Conservation (phyloP, 257 asterid species). For the Solanum pimpinellifolium region DNA sequence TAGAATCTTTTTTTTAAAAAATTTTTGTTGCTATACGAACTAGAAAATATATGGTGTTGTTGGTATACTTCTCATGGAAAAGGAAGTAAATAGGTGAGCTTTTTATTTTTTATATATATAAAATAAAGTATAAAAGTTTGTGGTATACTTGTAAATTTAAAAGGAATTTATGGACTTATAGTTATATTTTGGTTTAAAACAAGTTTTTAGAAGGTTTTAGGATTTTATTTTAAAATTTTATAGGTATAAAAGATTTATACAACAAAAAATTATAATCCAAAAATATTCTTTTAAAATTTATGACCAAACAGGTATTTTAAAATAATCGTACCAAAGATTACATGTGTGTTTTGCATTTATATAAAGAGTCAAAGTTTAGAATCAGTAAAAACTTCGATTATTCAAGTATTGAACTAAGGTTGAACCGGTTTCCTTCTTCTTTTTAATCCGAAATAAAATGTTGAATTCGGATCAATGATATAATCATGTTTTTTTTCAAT, state of each 20-base stretch:
- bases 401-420: not conserved
- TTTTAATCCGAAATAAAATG: not conserved
- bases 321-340: not conserved
- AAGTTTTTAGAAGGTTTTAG: too few species aligned
- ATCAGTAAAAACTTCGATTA: too few species aligned
- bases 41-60: not conserved
- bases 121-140: too few species aligned
- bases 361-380: not conserved
- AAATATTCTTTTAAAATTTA: too few species aligned
- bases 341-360: not conserved
- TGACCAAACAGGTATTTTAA: too few species aligned
- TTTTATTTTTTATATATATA: too few species aligned
- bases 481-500: not conserved
- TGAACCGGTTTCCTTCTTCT: not conserved
- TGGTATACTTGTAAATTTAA: too few species aligned
- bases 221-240: not conserved
- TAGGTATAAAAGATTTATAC: too few species aligned
- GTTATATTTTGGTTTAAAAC: not conserved
- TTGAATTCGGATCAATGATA: not conserved
- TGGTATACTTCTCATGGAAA: not conserved
- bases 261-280: too few species aligned
- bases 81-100: too few species aligned
- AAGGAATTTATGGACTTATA: too few species aligned
- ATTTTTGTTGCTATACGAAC: not conserved
- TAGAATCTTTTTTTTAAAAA: too few species aligned